phyloP scores from a whole-genome alignment of 768 basidiomycete species.

The Xerocomus spinulosus region DNA sequence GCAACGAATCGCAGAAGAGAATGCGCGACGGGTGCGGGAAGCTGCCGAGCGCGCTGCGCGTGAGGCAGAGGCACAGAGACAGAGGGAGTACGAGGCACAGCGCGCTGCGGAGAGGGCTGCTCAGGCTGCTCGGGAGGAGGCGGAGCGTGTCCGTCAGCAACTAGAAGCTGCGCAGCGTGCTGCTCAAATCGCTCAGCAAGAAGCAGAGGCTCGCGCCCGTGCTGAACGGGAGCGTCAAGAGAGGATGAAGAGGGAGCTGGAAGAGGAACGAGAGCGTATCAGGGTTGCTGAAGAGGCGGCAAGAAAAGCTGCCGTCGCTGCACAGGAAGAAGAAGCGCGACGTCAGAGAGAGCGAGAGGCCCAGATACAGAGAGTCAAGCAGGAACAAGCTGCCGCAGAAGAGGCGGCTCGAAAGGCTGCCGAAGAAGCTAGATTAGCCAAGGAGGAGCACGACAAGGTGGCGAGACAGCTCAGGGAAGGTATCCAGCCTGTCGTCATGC shows the following conservation, averaged over 20 bases:
- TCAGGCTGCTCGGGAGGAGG: constrained; percentile 20
- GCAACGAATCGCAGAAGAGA: constrained; percentile 15
- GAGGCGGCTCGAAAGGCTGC: constrained; percentile 20
- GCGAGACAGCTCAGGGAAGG: constrained; percentile 25
- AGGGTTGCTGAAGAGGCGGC: constrained; percentile 23
- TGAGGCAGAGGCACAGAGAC: constrained; percentile 18
- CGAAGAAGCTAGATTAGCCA: constrained; percentile 22
- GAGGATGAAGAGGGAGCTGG: constrained; percentile 12
- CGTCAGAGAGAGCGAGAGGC: constrained; percentile 20
- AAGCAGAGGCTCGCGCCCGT: constrained; percentile 24
- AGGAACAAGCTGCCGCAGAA: constrained; percentile 20
- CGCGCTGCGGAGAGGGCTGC: constrained; percentile 23
- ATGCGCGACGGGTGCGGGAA: constrained; percentile 19
- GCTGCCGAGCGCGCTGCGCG: constrained; percentile 22
- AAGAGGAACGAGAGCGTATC: constrained; percentile 19
- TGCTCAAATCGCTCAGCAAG: constrained; percentile 19
- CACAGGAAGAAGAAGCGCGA: constrained; percentile 22
- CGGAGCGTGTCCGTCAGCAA: constrained; percentile 19
- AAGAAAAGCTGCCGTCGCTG: constrained; percentile 19
- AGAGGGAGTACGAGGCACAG: constrained; percentile 12
- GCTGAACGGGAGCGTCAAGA: constrained; percentile 22
- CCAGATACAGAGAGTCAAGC: constrained; percentile 13
- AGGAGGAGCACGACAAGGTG: constrained; percentile 16
- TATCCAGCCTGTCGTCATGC: constrained; percentile 29
- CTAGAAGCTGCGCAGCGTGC: constrained; percentile 20